phyloP scores from a whole-genome alignment of 176 grass and related monocot genomes.

The Coix lacrymajobi region DNA sequence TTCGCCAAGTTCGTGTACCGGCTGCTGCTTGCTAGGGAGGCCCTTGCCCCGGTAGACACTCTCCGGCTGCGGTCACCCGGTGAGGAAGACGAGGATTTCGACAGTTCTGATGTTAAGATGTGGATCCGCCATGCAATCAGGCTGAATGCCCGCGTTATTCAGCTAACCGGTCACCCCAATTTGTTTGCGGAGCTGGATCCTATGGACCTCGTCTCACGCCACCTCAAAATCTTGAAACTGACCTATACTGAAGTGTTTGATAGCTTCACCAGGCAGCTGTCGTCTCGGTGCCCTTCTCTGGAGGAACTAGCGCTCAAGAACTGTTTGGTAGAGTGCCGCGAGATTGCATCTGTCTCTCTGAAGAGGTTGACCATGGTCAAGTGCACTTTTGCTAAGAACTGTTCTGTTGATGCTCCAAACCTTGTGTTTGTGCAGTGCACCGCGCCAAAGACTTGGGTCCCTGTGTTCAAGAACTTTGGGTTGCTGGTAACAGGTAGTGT shows the following conservation, averaged over 20 bases:
- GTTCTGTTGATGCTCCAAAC: conserved; percentile 6
- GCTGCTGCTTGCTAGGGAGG: not conserved
- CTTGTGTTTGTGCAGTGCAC: not conserved
- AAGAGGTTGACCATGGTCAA: conserved; percentile 13
- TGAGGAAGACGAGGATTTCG: not conserved
- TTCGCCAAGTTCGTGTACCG: not conserved
- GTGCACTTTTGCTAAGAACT: not conserved
- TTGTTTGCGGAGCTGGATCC: not conserved
- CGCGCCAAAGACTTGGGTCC: not conserved
- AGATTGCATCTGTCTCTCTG: not conserved
- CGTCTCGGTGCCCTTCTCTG: conserved; percentile 15
- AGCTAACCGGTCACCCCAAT: not conserved
- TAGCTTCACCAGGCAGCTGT: not conserved
- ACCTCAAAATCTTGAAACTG: conserved; percentile 26
- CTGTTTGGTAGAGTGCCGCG: not conserved
- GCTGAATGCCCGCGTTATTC: not conserved
- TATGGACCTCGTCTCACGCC: not conserved
- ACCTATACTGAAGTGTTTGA: not conserved
- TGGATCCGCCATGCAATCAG: conserved; percentile 14
- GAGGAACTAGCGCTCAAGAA: conserved; percentile 24
- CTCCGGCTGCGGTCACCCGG: not conserved
- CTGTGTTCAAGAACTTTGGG: conserved; percentile 13
- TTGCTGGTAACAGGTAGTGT: not conserved
- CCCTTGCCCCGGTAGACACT: not conserved
- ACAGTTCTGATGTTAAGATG: not conserved